Evolutionary conservation across 169 alveolate species (phyloP).

Genomic region (Blepharisma undulans): DNA sequence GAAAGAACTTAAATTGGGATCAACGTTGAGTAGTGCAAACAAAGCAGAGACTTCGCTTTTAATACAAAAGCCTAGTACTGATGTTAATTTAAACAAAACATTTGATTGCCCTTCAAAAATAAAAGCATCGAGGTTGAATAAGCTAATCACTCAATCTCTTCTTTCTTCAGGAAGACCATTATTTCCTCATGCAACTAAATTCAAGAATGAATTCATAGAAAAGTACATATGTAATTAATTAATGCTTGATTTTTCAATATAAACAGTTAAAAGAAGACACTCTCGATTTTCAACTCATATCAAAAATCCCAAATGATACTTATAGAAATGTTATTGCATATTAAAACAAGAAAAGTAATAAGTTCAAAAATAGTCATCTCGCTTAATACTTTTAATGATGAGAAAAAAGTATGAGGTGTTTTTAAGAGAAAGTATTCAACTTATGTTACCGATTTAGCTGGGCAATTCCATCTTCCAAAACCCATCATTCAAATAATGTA

Average conservation of each 20-base stretch:
- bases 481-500: constrained; percentile 93
- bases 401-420: not conserved
- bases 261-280: too few relatives aligned
- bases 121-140: not conserved
- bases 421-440: not conserved
- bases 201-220: not conserved
- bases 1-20: not conserved
- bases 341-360: too few relatives aligned
- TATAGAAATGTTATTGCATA: not conserved
- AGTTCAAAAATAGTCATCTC: too few relatives aligned
- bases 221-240: not conserved
- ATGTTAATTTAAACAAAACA: not conserved
- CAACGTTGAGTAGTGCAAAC: not conserved
- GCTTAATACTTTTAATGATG: too few relatives aligned
- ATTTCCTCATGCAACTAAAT: not conserved
- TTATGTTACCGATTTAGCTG: not conserved
- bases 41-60: not conserved
- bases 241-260: not conserved
- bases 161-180: not conserved
- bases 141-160: not conserved
- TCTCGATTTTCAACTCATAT: too few relatives aligned
- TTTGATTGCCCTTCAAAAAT: not conserved
- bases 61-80: not conserved
- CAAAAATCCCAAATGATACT: too few relatives aligned
- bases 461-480: constrained; percentile 84